Conservation (phyloP, 2,329 filamentous ascomycete genomes). For the Monilinia vaccinii-corymbosi region DNA sequence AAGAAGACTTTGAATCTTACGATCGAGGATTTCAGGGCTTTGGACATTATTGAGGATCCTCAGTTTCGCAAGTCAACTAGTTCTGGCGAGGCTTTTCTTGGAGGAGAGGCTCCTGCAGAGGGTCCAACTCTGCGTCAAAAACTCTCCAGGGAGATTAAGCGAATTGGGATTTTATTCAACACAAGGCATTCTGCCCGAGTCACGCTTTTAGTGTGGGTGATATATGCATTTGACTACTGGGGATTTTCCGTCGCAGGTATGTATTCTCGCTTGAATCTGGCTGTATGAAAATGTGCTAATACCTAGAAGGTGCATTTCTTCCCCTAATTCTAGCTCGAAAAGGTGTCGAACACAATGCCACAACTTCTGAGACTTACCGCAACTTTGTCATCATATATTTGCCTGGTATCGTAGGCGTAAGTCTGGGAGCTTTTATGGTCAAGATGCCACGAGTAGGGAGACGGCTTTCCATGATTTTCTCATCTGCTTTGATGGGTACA, state of each 20-base stretch:
- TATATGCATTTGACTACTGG: conserved; percentile 42
- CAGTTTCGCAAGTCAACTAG: background rate
- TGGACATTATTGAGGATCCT: background rate
- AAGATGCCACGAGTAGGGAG: conserved; percentile 19
- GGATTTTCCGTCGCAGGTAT: conserved; percentile 35
- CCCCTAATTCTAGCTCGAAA: conserved; percentile 29
- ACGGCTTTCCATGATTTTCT: conserved; percentile 26
- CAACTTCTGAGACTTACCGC: conserved; percentile 28
- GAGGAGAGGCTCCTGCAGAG: background rate
- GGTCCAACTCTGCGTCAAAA: background rate
- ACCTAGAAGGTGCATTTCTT: conserved; percentile 32
- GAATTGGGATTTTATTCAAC: conserved; percentile 38
- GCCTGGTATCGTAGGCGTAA: conserved; percentile 28
- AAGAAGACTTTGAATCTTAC: conserved; percentile 2
- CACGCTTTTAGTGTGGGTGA: conserved; percentile 41
- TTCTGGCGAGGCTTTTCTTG: background rate
- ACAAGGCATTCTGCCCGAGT: conserved; percentile 34
- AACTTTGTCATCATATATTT: conserved; percentile 32
- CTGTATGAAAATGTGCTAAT: background rate
- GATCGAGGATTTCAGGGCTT: conserved; percentile 4
- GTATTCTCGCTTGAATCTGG: conserved; percentile 25
- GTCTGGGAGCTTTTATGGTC: conserved; percentile 16
- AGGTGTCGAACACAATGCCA: conserved; percentile 20
- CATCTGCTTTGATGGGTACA: conserved; percentile 23
- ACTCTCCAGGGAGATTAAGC: conserved; percentile 28